These are phyloP conservation scores for Penicilliopsis zonata DNA, from an alignment of 495 filamentous ascomycete species.

Conservation along the genomic window DNA sequence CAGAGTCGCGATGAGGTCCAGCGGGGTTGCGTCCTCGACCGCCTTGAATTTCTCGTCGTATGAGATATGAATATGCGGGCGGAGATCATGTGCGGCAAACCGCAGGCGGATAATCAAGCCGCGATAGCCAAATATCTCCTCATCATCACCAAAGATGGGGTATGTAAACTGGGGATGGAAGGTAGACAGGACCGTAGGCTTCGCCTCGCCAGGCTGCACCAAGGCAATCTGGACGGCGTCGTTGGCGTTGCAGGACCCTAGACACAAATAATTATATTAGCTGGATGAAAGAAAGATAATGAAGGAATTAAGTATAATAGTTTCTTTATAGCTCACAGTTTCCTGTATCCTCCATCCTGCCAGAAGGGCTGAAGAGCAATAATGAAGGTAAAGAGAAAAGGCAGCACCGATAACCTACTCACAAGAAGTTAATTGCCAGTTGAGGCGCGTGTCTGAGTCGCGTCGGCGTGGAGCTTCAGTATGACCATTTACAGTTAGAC, in stretches of 20 bases:
- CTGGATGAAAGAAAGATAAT: not conserved
- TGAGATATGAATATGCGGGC: constrained; percentile 57
- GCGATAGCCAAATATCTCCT: constrained; percentile 84
- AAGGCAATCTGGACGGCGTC: constrained; percentile 63
- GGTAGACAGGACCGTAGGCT: constrained; percentile 43
- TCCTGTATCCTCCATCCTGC: not conserved
- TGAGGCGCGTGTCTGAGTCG: too few species aligned
- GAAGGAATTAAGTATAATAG: not conserved
- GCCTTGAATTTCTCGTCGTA: constrained; percentile 64
- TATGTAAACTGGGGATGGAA: constrained; percentile 88
- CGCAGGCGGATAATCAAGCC: constrained; percentile 60
- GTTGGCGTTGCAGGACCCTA: constrained; percentile 67
- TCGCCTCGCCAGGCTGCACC: constrained; percentile 42
- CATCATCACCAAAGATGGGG: constrained; percentile 80
- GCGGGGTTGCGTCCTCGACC: constrained; percentile 56
- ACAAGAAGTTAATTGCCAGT: too few species aligned
- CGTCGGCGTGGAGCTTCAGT: constrained; percentile 1
- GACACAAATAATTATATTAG: not conserved
- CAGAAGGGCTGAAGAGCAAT: not conserved
- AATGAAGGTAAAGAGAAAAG: not conserved
- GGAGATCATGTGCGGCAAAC: constrained; percentile 73
- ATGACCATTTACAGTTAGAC: not conserved
- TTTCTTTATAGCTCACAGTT: not conserved
- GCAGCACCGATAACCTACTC: too few species aligned
- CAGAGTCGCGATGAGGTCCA: constrained; percentile 54